Percentiles rank a stretch among this genome's conserved stretches.
Conservation (phyloP, 2,329 filamentous ascomycete species). For the Monosporascus sp. region DNA sequence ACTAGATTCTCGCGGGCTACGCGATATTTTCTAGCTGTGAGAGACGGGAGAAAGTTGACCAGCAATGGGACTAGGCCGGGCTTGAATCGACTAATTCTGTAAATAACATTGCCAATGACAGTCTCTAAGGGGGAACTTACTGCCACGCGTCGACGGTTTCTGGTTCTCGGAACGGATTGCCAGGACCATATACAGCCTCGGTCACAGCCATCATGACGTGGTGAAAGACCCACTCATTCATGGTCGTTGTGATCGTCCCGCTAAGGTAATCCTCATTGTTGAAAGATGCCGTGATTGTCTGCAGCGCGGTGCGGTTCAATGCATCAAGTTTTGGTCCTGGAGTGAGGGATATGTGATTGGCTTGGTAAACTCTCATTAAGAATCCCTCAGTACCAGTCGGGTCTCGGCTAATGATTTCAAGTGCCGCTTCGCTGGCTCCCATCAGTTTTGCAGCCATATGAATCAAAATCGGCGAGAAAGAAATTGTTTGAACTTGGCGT, state of each 20-base stretch:
- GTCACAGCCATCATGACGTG: slow-evolving; percentile 7
- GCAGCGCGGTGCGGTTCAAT: not conserved
- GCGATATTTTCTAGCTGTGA: not conserved
- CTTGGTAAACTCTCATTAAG: too few species aligned
- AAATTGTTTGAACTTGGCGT: too few species aligned
- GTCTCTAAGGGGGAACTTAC: not conserved
- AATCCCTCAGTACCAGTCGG: too few species aligned
- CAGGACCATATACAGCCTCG: slow-evolving; percentile 1
- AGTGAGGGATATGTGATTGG: not conserved
- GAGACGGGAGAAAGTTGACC: not conserved
- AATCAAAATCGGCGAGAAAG: too few species aligned
- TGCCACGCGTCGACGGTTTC: not conserved
- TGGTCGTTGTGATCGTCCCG: not conserved
- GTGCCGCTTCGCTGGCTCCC: too few species aligned
- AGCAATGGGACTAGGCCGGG: not conserved
- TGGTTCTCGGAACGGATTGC: slow-evolving; percentile 1
- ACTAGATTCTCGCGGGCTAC: not conserved
- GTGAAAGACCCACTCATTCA: slow-evolving; percentile 2
- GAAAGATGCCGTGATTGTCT: not conserved
- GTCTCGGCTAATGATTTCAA: too few species aligned
- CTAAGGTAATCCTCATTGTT: not conserved
- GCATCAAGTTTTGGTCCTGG: not conserved
- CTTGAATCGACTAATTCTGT: not conserved
- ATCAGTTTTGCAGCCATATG: too few species aligned
- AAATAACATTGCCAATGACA: not conserved